phyloP scores from a whole-genome alignment of 2,329 filamentous ascomycete species.

The Botryosphaeria agaves region DNA sequence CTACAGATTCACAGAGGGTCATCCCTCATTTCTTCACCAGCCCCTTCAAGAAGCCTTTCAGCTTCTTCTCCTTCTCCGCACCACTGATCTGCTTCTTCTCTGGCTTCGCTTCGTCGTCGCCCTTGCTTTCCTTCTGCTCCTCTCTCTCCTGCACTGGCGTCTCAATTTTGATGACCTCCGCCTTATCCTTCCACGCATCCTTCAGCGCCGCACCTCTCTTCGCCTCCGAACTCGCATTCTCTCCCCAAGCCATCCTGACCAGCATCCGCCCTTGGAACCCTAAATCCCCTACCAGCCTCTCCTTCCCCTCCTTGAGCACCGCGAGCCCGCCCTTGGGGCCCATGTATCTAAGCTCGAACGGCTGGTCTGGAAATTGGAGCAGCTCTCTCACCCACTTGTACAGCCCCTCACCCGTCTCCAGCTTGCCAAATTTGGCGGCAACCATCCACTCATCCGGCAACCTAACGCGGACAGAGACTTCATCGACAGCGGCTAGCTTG shows the following conservation, averaged over 20 bases:
- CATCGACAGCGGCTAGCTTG: slow-evolving; percentile 46
- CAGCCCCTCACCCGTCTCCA: slow-evolving; percentile 52
- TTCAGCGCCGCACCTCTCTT: slow-evolving; percentile 43
- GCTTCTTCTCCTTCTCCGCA: slow-evolving; percentile 23
- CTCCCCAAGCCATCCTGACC: slow-evolving; percentile 60
- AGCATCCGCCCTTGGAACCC: slow-evolving; percentile 54
- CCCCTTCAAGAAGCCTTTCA: slow-evolving; percentile 59
- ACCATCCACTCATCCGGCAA: slow-evolving; percentile 76
- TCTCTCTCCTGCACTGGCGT: slow-evolving; percentile 20
- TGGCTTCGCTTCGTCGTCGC: slow-evolving; percentile 19
- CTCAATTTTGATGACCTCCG: slow-evolving; percentile 49
- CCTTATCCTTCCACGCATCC: slow-evolving; percentile 38
- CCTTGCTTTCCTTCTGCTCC: slow-evolving; percentile 10
- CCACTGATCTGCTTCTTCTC: slow-evolving; percentile 22
- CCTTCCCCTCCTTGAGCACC: slow-evolving; percentile 24
- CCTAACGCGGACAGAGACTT: slow-evolving; percentile 60
- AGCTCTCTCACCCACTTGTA: slow-evolving; percentile 59
- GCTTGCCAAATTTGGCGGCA: slow-evolving; percentile 49
- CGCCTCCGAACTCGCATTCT: slow-evolving; percentile 37
- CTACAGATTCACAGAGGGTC: too few species aligned
- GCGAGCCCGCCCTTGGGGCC: slow-evolving; percentile 32
- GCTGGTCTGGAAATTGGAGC: slow-evolving; percentile 45
- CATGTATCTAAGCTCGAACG: slow-evolving; percentile 55
- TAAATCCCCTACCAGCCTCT: slow-evolving; percentile 53
- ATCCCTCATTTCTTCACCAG: slow-evolving; percentile 49